These are phyloP conservation scores for Sphagnum tenellum DNA, from an alignment of 225 moss, liverwort and hornwort genomes.

Conservation along the genomic window DNA sequence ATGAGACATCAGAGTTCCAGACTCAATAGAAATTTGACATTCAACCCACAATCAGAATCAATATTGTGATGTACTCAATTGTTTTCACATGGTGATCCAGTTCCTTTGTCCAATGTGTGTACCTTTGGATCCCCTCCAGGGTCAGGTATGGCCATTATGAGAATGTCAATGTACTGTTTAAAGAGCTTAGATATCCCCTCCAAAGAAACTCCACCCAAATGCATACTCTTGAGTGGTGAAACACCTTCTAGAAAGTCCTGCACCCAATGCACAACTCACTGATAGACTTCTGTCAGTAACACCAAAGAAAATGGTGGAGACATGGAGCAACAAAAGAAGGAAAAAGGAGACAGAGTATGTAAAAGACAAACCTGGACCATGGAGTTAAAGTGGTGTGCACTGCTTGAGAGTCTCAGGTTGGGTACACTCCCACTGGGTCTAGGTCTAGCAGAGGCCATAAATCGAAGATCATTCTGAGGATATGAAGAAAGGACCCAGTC, in stretches of 20 bases:
- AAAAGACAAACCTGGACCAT: slow-evolving; percentile 73
- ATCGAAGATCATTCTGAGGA: slow-evolving; percentile 52
- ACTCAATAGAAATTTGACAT: too few relatives aligned
- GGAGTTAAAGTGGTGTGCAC: slow-evolving; percentile 84
- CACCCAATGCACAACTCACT: background rate
- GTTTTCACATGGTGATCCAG: too few relatives aligned
- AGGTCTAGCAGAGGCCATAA: slow-evolving; percentile 31
- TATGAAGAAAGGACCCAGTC: slow-evolving; percentile 74
- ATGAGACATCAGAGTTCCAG: too few relatives aligned
- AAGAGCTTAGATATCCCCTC: slow-evolving; percentile 79
- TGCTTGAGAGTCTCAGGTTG: slow-evolving; percentile 68
- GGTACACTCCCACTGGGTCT: slow-evolving; percentile 23
- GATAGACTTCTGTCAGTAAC: too few relatives aligned
- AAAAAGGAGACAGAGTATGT: too few relatives aligned
- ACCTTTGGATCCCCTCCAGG: slow-evolving; percentile 66
- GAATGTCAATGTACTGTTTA: slow-evolving; percentile 65
- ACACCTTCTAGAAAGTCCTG: slow-evolving; percentile 99
- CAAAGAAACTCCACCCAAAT: slow-evolving; percentile 70
- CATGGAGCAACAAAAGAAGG: too few relatives aligned
- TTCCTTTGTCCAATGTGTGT: background rate
- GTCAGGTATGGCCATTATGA: slow-evolving; percentile 77
- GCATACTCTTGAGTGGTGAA: slow-evolving; percentile 87
- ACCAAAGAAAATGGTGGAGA: too few relatives aligned
- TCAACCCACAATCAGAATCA: too few relatives aligned
- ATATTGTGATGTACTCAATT: too few relatives aligned